These are phyloP conservation scores for Epichloe elymi DNA, from an alignment of 2,329 filamentous ascomycete genomes.

Conservation along the genomic window DNA sequence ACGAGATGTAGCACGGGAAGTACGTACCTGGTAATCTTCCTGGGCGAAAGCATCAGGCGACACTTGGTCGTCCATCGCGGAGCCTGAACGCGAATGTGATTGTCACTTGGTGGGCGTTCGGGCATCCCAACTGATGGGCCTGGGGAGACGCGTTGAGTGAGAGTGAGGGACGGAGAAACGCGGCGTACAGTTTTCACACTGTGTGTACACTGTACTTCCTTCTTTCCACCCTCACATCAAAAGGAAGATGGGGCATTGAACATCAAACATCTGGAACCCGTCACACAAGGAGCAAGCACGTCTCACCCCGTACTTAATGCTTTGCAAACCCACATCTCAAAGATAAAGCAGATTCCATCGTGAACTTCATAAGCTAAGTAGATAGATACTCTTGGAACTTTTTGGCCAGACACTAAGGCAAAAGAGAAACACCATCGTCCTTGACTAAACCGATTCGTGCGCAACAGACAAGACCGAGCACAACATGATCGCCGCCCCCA, in stretches of 20 bases:
- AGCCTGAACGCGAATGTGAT: neutral
- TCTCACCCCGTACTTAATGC: neutral
- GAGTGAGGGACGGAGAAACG: neutral
- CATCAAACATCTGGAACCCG: too few relatives aligned
- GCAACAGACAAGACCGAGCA: constrained; percentile 11
- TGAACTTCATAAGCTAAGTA: constrained; percentile 6
- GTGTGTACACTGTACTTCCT: neutral
- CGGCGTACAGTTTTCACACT: neutral
- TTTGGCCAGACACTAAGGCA: neutral
- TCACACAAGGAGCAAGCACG: too few relatives aligned
- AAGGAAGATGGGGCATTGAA: too few relatives aligned
- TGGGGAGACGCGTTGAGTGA: constrained; percentile 2
- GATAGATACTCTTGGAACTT: neutral
- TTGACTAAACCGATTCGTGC: neutral
- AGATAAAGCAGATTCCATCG: neutral
- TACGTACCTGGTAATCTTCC: constrained; percentile 31
- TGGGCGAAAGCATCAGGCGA: constrained; percentile 17
- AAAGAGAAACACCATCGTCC: neutral
- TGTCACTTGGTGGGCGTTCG: neutral
- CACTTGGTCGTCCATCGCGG: constrained; percentile 13
- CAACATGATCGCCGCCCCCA: constrained; percentile 3
- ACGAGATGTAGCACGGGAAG: too few relatives aligned
- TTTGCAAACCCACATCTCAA: neutral
- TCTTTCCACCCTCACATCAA: neutral
- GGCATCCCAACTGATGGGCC: too few relatives aligned